phyloP scores from a whole-genome alignment of 495 filamentous ascomycete species.

The Penicillium manginii region DNA sequence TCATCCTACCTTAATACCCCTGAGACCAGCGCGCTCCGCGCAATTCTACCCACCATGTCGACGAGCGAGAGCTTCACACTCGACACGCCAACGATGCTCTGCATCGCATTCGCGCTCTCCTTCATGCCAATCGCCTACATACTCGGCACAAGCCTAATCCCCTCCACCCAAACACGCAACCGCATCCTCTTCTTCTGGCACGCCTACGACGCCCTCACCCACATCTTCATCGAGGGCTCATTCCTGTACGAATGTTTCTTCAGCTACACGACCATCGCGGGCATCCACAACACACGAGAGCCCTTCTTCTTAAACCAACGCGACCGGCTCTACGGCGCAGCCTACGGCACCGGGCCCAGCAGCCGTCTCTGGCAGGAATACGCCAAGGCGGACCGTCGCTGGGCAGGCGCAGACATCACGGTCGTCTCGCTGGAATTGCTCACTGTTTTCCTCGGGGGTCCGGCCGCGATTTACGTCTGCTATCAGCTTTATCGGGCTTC shows the following conservation, averaged over 20 bases:
- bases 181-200: constrained; percentile 94
- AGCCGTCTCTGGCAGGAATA: constrained; percentile 90
- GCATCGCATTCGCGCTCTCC: constrained; percentile 54
- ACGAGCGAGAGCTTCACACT: constrained; percentile 41
- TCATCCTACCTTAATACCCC: not conserved
- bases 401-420: constrained; percentile 77
- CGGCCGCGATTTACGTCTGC: constrained; percentile 71
- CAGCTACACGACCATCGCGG: constrained; percentile 57
- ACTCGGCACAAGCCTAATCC: constrained; percentile 49
- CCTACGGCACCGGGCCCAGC: constrained; percentile 66
- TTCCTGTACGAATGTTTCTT: constrained; percentile 94
- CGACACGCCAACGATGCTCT: constrained; percentile 53
- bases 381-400: constrained; percentile 81
- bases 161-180: constrained; percentile 45
- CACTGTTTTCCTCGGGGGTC: constrained; percentile 79
- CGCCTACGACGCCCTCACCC: constrained; percentile 86
- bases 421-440: constrained; percentile 83
- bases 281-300: constrained; percentile 35
- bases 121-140: constrained; percentile 58
- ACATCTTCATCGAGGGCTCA: constrained; percentile 84
- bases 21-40: not conserved
- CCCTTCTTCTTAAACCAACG: constrained; percentile 56
- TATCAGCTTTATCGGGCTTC: constrained; percentile 57
- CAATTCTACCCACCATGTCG: constrained; percentile 17
- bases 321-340: constrained; percentile 71